Conservation (phyloP, 805 yeast species). For the Candida schatavii region DNA sequence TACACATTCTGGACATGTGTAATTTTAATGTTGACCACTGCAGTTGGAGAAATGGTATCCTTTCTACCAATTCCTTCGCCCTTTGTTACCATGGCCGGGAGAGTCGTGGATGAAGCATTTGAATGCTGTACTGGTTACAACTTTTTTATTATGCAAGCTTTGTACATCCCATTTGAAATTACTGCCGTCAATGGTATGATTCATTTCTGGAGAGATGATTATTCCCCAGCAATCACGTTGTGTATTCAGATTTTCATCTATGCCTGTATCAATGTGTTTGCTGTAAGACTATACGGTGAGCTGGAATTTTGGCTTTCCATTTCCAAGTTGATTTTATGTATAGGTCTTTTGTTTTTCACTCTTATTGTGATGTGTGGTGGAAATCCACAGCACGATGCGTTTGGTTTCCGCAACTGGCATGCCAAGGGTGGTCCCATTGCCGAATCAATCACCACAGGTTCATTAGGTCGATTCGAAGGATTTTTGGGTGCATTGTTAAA, state of each 20-base stretch:
- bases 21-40: slow-evolving; percentile 30
- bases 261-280: slow-evolving; percentile 41
- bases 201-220: slow-evolving; percentile 50
- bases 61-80: slow-evolving; percentile 36
- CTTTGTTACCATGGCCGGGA: slow-evolving; percentile 35
- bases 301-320: slow-evolving; percentile 46
- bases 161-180: slow-evolving; percentile 48
- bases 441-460: slow-evolving; percentile 34
- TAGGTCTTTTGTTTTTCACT: slow-evolving; percentile 37
- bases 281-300: slow-evolving; percentile 51
- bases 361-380: slow-evolving; percentile 40
- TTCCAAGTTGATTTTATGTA: slow-evolving; percentile 35
- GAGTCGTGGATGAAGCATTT: slow-evolving; percentile 36
- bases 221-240: slow-evolving; percentile 46
- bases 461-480: slow-evolving; percentile 40
- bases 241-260: slow-evolving; percentile 42
- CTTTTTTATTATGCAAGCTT: slow-evolving; percentile 42
- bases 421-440: slow-evolving; percentile 39
- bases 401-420: slow-evolving; percentile 34
- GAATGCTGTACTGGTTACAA: slow-evolving; percentile 32
- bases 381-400: slow-evolving; percentile 31
- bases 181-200: slow-evolving; percentile 52
- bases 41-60: slow-evolving; percentile 38
- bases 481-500: slow-evolving; percentile 37
- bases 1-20: slow-evolving; percentile 32